These are phyloP conservation scores for Peterozyma toletana DNA, from an alignment of 805 yeast genomes.

Conservation along the genomic window DNA sequence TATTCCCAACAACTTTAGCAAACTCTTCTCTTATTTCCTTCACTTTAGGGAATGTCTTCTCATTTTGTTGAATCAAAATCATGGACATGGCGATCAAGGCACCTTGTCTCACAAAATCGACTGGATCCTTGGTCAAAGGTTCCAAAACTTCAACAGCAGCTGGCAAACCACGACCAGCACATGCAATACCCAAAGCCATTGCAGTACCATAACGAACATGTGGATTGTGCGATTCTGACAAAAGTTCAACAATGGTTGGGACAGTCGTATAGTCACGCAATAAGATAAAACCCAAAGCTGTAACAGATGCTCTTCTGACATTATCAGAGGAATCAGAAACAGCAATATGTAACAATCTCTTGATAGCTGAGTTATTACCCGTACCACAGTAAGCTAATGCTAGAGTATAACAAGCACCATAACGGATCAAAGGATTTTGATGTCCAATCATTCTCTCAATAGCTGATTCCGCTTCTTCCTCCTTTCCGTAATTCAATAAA, in stretches of 20 bases:
- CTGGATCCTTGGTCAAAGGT: constrained; percentile 88
- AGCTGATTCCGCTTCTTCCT: constrained; percentile 65
- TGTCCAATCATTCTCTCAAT: constrained; percentile 63
- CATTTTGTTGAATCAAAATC: constrained; percentile 86
- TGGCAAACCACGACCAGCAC: constrained; percentile 88
- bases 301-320: constrained; percentile 94
- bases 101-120: constrained; percentile 97
- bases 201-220: constrained; percentile 99
- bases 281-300: constrained; percentile 83
- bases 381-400: constrained; percentile 98
- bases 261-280: constrained; percentile 88
- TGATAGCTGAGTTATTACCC: constrained; percentile 81
- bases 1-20: constrained; percentile 71
- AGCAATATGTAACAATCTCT: constrained; percentile 82
- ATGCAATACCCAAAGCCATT: constrained; percentile 91
- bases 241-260: constrained; percentile 88
- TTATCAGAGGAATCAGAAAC: constrained; percentile 96
- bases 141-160: constrained; percentile 89
- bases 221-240: constrained; percentile 93
- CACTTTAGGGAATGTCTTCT: constrained; percentile 73
- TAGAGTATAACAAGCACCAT: constrained; percentile 92
- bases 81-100: constrained; percentile 88
- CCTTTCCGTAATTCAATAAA: constrained; percentile 77
- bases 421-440: constrained; percentile 80
- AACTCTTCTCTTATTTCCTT: constrained; percentile 66